A percentile compares a stretch with the other conserved stretches of the same genome.
These are phyloP conservation scores for Aspergillus felis DNA, from an alignment of 2,329 filamentous ascomycete species.

Conservation along the genomic window DNA sequence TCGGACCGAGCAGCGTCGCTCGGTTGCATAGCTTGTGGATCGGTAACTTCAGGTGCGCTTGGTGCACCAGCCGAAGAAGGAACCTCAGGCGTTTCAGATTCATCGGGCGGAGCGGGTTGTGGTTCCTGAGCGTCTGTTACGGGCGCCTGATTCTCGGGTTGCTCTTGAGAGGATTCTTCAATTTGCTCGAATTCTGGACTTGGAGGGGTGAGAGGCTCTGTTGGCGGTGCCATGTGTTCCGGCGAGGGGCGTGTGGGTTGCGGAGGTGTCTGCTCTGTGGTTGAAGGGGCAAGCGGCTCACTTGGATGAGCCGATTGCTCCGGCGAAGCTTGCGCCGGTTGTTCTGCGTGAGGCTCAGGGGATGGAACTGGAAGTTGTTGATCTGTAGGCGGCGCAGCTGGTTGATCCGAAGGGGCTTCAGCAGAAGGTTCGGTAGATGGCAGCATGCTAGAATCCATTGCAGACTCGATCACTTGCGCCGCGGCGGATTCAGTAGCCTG, in stretches of 20 bases:
- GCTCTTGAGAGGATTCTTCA: not conserved
- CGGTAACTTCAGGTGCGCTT: not conserved
- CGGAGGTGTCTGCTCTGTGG: not conserved
- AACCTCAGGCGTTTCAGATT: not conserved
- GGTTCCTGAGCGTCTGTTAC: conserved; percentile 1
- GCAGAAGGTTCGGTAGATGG: not conserved
- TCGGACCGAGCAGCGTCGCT: not conserved
- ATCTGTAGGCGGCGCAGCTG: not conserved
- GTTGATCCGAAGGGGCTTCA: not conserved
- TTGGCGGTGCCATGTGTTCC: not conserved
- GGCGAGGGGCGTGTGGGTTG: not conserved
- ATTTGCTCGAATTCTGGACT: not conserved
- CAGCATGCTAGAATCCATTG: not conserved
- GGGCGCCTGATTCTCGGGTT: not conserved
- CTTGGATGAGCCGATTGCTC: not conserved
- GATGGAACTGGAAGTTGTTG: not conserved
- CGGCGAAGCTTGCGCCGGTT: not conserved
- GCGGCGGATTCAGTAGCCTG: not conserved
- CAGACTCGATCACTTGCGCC: not conserved
- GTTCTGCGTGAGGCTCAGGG: not conserved
- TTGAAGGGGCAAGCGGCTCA: not conserved
- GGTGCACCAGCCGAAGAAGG: not conserved
- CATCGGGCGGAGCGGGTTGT: not conserved
- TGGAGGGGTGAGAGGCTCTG: conserved; percentile 1
- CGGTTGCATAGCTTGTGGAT: not conserved